Conservation (phyloP, 768 basidiomycete species). For the Cantharellus cinnabarinus region DNA sequence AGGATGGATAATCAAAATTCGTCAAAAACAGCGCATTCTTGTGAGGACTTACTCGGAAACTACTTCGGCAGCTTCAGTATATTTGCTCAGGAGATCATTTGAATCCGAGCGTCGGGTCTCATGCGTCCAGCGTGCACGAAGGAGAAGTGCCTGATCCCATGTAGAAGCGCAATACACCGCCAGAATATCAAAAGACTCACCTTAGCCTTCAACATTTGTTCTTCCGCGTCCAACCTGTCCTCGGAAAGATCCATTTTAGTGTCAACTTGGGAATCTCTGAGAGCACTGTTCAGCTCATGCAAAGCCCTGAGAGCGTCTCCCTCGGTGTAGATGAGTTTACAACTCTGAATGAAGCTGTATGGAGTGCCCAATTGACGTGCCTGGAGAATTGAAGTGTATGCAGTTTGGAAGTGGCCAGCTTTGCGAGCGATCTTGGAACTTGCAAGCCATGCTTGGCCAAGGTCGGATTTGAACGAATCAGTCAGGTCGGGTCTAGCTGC, state of each 20-base stretch:
- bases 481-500: not conserved
- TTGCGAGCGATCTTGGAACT: slow-evolving; percentile 95
- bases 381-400: slow-evolving; percentile 88
- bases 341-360: slow-evolving; percentile 76
- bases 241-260: slow-evolving; percentile 16
- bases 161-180: slow-evolving; percentile 1
- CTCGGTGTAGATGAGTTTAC: slow-evolving; percentile 59
- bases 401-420: slow-evolving; percentile 86
- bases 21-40: not conserved
- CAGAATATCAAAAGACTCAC: slow-evolving; percentile 18
- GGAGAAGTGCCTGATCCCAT: slow-evolving; percentile 39
- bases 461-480: slow-evolving; percentile 20
- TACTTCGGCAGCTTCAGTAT: slow-evolving; percentile 15
- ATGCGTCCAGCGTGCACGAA: slow-evolving; percentile 82
- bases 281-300: slow-evolving; percentile 62
- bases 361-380: slow-evolving; percentile 50
- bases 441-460: slow-evolving; percentile 73
- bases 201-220: slow-evolving; percentile 39
- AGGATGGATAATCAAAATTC: not conserved
- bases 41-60: not conserved
- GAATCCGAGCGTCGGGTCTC: slow-evolving; percentile 68
- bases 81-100: slow-evolving; percentile 35
- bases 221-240: slow-evolving; percentile 30
- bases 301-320: slow-evolving; percentile 73
- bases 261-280: slow-evolving; percentile 7